Base-by-base conservation (phyloP, 2,329 filamentous ascomycete genomes). In the Dryadomyces quercus-mongolicae region DNA sequence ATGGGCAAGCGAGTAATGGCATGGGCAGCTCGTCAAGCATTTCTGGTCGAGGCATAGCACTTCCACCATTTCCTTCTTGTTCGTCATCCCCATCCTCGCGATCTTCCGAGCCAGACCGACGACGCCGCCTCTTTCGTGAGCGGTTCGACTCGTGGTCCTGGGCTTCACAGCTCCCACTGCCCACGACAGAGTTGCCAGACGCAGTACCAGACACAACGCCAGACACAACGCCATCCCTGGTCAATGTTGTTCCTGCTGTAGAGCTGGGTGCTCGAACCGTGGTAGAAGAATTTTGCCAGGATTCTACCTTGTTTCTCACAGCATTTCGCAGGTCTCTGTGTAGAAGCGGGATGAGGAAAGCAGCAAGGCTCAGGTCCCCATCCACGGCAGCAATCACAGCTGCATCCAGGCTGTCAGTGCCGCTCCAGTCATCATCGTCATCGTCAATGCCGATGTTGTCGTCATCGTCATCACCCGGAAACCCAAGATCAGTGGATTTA, bases 1-100 rank as follows among this genome's bases (percentile, higher is more conserved):
- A 64, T 1, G 61, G 62, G 40, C 62, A 64, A 1, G 62, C 62
- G 3, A 64, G 54, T 16, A 60, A 49, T 2, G 52, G 56, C 21
- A 52, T 36, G 5, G 49, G 46, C 13, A 53, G 50, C 2, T 47
- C 48, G 13, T 53, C 54, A 8, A 40, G 38, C 25, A 50, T 52
- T 7, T 40, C 49, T 21, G 44, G 40, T 1, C 34, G 31, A 0
- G 25, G 21, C 10, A 42, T 36, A 38, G 47, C 50, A 8, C 36
- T 47, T 6, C 52, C 54, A 5, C 52, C 59, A 3, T 58, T 53
- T 4, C 59, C 54, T 0, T 55, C 53, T 2, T 55, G 56, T 2
- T 60, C 58, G 5, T 60, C 56, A 10, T 58, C 60, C 3, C 60
- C 58, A 12, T 61, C 58, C 7, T 58, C 57, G 12, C 53, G 57